Base-by-base conservation (phyloP, 257 asterid genomes). In the Galeopsis tetrahit region DNA sequence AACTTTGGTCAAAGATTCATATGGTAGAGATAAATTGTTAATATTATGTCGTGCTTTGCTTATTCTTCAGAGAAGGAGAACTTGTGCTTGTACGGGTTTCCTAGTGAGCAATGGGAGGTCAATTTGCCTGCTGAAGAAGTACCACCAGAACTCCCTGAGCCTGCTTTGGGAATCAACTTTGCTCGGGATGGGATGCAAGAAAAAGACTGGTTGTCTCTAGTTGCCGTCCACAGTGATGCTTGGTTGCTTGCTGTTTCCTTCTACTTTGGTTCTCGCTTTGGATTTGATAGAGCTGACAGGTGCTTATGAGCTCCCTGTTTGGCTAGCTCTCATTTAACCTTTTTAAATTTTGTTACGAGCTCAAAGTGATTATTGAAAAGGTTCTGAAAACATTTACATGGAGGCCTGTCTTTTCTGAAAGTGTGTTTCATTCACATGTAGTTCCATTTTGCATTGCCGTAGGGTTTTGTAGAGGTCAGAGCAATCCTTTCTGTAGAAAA, bases 91-190 rank as follows among this genome's bases (percentile, higher is more conserved):
- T 85, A 83, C 52, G 93, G 87, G 28, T 68, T 79, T 68, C 93
- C 90, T 40, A 78, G 72, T 64, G 90, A 78, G 88, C 77, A 75
- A 51, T 85, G 93, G 93, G 90, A 87, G 76, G 90, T 85, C 66
- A 83, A 77, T 80, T 77, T 87, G 64, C 90, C 90, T 78, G 88
- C 87, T 74, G 89, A 85, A 75, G 92, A 84, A 75, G 89, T 82
- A 52, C 89, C 92, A 52, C 86, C 89, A 11, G 92, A 86, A 77
- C 81, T 87, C 70, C 93, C 93, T 0, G 93, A 85, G 83, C 93
- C 93, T 67, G 84, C 93, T 70, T 70, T 87, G 28, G 93, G 90
- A 38, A 87, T 87, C 52, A 87, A 87, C 88, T 87, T 84, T 77
- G 92, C 92, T 60, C 74, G 92, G 67, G 88, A 87, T 10, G 93